Conservation (phyloP, 352 stramenopile species). For the Pythium insidiosum region DNA sequence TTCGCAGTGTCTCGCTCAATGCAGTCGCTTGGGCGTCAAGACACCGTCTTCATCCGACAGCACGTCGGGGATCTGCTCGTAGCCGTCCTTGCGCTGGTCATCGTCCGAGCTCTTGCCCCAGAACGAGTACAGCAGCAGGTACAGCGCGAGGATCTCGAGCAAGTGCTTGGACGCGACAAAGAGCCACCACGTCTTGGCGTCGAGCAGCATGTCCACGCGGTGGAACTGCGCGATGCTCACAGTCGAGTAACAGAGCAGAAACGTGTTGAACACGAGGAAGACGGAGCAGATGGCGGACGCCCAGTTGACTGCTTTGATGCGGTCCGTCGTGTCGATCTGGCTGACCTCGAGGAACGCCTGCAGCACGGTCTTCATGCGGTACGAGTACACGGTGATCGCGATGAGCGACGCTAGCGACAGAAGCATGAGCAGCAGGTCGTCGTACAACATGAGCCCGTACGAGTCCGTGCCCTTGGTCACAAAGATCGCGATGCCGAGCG, state of each 20-base stretch:
- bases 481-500: constrained; percentile 87
- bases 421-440: constrained; percentile 84
- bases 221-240: constrained; percentile 86
- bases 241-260: constrained; percentile 83
- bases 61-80: constrained; percentile 70
- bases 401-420: constrained; percentile 85
- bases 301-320: constrained; percentile 94
- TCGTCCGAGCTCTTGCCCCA: constrained; percentile 74
- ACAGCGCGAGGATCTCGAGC: constrained; percentile 91
- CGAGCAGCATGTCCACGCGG: constrained; percentile 79
- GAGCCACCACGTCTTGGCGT: constrained; percentile 86
- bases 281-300: constrained; percentile 93
- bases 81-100: constrained; percentile 57
- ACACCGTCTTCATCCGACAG: constrained; percentile 32
- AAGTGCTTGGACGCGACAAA: constrained; percentile 92
- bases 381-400: constrained; percentile 92
- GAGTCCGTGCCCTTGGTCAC: constrained; percentile 75
- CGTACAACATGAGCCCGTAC: constrained; percentile 93
- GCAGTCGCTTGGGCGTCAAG: constrained; percentile 15
- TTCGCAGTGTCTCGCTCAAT: background rate
- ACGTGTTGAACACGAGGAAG: constrained; percentile 91
- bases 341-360: constrained; percentile 94
- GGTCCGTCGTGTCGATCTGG: constrained; percentile 94
- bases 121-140: constrained; percentile 93
- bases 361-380: constrained; percentile 94